Evolutionary conservation across 2,329 filamentous ascomycete species (phyloP), one percentile per base, ranked within the genome.

Genomic region (Elsinoe perseae): DNA sequence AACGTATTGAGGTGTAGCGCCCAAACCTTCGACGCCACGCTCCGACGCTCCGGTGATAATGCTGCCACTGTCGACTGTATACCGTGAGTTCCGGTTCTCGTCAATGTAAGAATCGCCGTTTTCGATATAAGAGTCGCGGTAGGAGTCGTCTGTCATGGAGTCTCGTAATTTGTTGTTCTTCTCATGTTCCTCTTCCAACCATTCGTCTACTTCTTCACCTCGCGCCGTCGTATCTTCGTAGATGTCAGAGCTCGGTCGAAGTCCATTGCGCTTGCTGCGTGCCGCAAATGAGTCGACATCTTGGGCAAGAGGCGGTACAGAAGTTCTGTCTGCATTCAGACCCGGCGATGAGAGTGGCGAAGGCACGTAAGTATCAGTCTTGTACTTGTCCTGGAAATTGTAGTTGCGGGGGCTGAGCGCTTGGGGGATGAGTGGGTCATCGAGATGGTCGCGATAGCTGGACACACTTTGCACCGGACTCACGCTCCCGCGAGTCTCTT

Each of bases 391-490:
- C 10, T 52, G 48, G 5, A 21, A 32, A 23, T 18, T 7, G n/a
- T 65, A 63, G 53, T 65, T 69, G 16, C 59, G 60, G n/a, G 66
- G 65, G 25, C 66, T 64, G 16, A 69, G 58, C 2, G 64, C 66
- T 25, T 62, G 59, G 7, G 68, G 68, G 1, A 69, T 61, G 9
- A 70, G 62, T 14, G 67, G 64, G 32, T 67, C 65, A 20, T 30
- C 54, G 16, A 53, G 57, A 21, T 82, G 82, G 46, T 83, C 82
- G 64, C 90, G 65, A 64, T 90, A 92, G 60, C 91, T 93, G 9
- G 89, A 92, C 14, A 95, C 88, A 64, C 91, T 96, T 63, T 93
- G 91, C 58, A 95, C 91, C 0, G 92, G 92, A 66, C 91, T 96
- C 84, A 70, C 14, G 25, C 50, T 56, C 14, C 21, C 18, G 10